Percentiles rank a stretch among this genome's conserved stretches.
Conservation (phyloP, 108 stramenopile species). For the Chaetoceros muelleri region DNA sequence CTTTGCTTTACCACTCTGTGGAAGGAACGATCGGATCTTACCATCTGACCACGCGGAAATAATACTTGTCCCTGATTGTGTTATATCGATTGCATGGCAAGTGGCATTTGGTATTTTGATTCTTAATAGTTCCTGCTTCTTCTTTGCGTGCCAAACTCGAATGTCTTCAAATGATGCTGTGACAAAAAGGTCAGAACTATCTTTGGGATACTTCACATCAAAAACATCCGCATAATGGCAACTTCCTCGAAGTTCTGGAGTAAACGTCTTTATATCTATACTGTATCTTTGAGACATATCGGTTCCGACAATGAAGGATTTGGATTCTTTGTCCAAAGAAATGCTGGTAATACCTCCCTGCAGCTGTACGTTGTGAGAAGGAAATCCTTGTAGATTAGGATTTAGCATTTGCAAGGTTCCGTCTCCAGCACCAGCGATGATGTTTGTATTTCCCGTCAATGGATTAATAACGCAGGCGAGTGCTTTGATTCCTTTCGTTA, state of each 20-base stretch:
- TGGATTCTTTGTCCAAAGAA: slow-evolving; percentile 31
- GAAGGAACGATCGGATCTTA: slow-evolving; percentile 82
- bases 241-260: slow-evolving; percentile 60
- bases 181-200: slow-evolving; percentile 69
- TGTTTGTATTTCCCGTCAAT: slow-evolving; percentile 61
- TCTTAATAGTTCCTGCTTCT: slow-evolving; percentile 68
- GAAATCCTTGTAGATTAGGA: slow-evolving; percentile 34
- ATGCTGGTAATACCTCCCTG: slow-evolving; percentile 75
- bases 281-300: slow-evolving; percentile 50
- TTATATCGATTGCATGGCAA: slow-evolving; percentile 66
- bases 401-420: slow-evolving; percentile 62
- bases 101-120: slow-evolving; percentile 83
- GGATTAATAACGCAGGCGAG: slow-evolving; percentile 59
- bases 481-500: slow-evolving; percentile 53
- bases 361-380: slow-evolving; percentile 39
- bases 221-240: slow-evolving; percentile 72
- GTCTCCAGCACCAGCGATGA: slow-evolving; percentile 74
- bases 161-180: slow-evolving; percentile 69
- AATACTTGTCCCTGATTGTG: slow-evolving; percentile 48
- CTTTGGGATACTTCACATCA: slow-evolving; percentile 60
- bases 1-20: slow-evolving; percentile 73
- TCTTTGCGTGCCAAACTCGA: slow-evolving; percentile 70
- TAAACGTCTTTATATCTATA: slow-evolving; percentile 48
- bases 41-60: slow-evolving; percentile 84
- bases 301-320: slow-evolving; percentile 54